Base-by-base conservation (phyloP, 2,329 filamentous ascomycete species). In the Alternaria atra region DNA sequence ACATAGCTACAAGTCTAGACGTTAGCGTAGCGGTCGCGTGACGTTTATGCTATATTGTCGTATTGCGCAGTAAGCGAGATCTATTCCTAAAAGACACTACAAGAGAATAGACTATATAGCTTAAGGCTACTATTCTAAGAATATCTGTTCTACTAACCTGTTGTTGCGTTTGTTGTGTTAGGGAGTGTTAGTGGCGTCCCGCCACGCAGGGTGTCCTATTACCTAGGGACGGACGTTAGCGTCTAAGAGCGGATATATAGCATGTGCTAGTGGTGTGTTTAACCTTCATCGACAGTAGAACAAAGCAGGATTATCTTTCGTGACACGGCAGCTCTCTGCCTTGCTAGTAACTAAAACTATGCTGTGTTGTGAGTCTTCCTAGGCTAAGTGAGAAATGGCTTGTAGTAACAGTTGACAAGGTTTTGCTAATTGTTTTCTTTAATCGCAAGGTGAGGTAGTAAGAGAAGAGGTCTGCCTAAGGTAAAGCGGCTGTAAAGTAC, bases 151-250 rank as follows among this genome's bases (percentile, higher is more conserved):
- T 39, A 52, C 39, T 27, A 4, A 34, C 25, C 29, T 46, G 55
- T 44, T 32, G 47, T 44, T 34, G 37, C 27, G 17, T 23, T 52
- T 58, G 46, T 58, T 58, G 17, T 58, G 47, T 23, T 52, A 30
- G 37, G 46, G 37, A 44, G 35, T 48, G 50, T 46, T 15, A 8
- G 17, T 39, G 30, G 25, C 30, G 29, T 58, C 34, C 23, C 55
- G 55, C 10, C 39, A 58, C 55, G 37, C 55, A n/a, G n/a, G n/a
- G n/a, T n/a, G n/a, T n/a, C n/a, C 12, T 12, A 6, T 6, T 15
- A 35, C 32, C 3, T 15, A 52, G 29, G 52, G 42, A 55, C 8
- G 42, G 52, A 55, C 42, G 34, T 40, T 53, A 57, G 32, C 32
- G 32, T 34, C 32, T 34, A 10, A 34, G 32, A 34, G 32, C 32